Evolutionary conservation across 257 asterid genomes (phyloP).

Genomic region (Plantago ovata): DNA sequence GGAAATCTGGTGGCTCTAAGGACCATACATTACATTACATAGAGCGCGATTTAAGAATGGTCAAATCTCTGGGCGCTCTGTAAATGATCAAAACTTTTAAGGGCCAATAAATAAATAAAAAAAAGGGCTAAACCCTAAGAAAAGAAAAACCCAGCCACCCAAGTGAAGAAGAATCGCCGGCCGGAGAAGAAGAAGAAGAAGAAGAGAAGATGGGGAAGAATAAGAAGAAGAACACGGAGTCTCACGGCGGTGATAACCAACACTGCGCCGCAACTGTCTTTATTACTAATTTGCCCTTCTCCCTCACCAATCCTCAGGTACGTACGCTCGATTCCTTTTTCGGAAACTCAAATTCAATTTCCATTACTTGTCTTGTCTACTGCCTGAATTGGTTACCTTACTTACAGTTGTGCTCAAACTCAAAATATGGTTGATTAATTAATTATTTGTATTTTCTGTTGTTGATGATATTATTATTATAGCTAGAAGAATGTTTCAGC

Average conservation of each 20-base stretch:
- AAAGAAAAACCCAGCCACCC: too few relatives aligned
- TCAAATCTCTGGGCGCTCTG: too few relatives aligned
- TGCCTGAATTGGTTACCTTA: too few relatives aligned
- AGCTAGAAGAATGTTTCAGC: constrained; percentile 89
- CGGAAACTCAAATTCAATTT: background rate
- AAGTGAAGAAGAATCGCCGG: too few relatives aligned
- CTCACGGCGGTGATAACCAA: constrained; percentile 48
- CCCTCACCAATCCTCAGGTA: constrained; percentile 71
- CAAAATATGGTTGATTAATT: background rate
- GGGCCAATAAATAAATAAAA: too few relatives aligned
- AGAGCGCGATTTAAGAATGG: too few relatives aligned
- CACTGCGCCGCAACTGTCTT: constrained; percentile 73
- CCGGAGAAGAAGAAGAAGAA: too few relatives aligned
- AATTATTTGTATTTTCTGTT: background rate
- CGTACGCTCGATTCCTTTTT: background rate
- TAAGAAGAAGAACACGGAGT: constrained; percentile 44
- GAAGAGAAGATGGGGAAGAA: constrained; percentile 54
- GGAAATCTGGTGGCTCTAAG: too few relatives aligned
- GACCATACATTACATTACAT: too few relatives aligned
- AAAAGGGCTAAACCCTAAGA: too few relatives aligned
- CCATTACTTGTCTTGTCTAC: too few relatives aligned
- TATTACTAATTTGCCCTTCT: constrained; percentile 73
- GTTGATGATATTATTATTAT: constrained; percentile 15
- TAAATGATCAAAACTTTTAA: too few relatives aligned
- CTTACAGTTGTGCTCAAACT: background rate